phyloP scores from a whole-genome alignment of 805 yeast genomes.

The Zygosaccharomyces bailii region DNA sequence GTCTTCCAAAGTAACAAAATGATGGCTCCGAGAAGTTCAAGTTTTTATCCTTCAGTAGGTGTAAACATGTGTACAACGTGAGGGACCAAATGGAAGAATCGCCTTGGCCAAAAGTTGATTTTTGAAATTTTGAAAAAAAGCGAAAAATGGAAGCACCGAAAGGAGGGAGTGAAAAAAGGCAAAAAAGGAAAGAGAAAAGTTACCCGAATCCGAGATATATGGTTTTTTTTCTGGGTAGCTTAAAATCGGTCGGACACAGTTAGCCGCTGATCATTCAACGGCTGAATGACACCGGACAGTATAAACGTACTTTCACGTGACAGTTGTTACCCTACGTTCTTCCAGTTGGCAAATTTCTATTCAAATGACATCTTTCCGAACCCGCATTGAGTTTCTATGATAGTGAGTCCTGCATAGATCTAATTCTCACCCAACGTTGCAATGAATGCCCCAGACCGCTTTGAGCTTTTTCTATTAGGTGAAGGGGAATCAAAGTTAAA shows the following conservation, averaged over 20 bases:
- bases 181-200: not conserved
- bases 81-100: conserved; percentile 1
- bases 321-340: not conserved
- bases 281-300: no score
- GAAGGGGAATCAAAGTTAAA: conserved; percentile 94
- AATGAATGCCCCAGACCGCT: conserved; percentile 99
- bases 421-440: conserved; percentile 15
- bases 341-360: not conserved
- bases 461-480: conserved; percentile 93
- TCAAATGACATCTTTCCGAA: not conserved
- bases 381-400: not conserved
- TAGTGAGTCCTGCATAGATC: not conserved
- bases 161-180: not conserved
- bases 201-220: not conserved
- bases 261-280: not conserved
- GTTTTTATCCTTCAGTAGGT: not conserved
- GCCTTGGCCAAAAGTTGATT: not conserved
- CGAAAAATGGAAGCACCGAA: not conserved
- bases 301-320: no score
- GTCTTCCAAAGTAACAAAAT: not conserved
- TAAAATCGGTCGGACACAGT: not conserved
- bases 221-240: not conserved
- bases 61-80: conserved; percentile 1
- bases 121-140: not conserved
- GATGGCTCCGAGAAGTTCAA: not conserved